A percentile compares a stretch with the other conserved stretches of the same genome.
Evolutionary conservation across 192 early-diverging fungal genomes (phyloP).

Genomic region (Jimgerdemannia lactiflua): DNA sequence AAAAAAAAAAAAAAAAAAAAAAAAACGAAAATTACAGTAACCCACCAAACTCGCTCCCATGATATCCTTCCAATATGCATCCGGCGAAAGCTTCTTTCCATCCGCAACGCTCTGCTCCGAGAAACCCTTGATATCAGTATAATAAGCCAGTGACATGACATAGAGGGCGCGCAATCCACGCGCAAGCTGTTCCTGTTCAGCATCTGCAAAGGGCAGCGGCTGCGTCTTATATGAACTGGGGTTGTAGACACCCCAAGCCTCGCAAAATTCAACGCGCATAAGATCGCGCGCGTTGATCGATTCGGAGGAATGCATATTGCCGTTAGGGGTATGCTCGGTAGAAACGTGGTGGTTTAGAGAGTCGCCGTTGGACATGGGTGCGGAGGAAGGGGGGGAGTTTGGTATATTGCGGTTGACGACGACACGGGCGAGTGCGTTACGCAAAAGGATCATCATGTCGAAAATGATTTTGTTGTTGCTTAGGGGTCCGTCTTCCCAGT

Average conservation of each 20-base stretch:
- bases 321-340: constrained; percentile 10
- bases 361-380: not conserved
- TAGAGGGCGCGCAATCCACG: constrained; percentile 44
- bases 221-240: not conserved
- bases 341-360: constrained; percentile 5
- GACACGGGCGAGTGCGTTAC: constrained; percentile 51
- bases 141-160: constrained; percentile 54
- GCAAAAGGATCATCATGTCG: constrained; percentile 45
- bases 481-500: constrained; percentile 41
- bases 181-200: constrained; percentile 23
- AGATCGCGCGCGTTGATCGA: constrained; percentile 4
- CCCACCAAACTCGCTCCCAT: constrained; percentile 56
- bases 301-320: not conserved
- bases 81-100: constrained; percentile 24
- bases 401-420: constrained; percentile 11
- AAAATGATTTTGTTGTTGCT: constrained; percentile 53
- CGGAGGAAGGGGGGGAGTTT: not conserved
- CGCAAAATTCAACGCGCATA: constrained; percentile 13
- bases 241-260: not conserved
- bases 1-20: not conserved
- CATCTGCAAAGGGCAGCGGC: not conserved
- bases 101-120: constrained; percentile 39
- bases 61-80: constrained; percentile 52
- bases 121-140: constrained; percentile 46
- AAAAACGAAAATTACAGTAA: not conserved